A percentile compares a stretch with the other conserved stretches of the same genome.
Evolutionary conservation across 106 monocot genomes (phyloP).

Genomic region (Cymbidium sinense): DNA sequence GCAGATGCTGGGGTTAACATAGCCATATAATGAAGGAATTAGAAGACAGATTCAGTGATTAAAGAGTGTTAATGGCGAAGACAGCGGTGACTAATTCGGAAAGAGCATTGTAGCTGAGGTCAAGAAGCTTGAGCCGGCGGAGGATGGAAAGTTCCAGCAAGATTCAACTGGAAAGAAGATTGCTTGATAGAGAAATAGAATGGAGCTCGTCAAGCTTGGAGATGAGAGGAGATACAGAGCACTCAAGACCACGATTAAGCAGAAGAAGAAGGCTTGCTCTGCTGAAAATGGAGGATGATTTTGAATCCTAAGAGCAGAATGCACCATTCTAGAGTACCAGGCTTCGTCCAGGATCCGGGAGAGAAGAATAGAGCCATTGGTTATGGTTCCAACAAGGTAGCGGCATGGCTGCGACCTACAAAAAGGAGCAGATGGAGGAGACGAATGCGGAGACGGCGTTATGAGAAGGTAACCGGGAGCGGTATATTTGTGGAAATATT

Average conservation of each 20-base stretch:
- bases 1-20: conserved; percentile 33
- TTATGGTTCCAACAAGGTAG: conserved; percentile 37
- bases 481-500: too few relatives aligned
- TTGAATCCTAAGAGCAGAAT: conserved; percentile 18
- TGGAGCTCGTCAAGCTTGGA: conserved; percentile 14
- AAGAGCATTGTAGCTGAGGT: conserved; percentile 53
- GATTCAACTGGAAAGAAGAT: conserved; percentile 14
- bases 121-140: conserved; percentile 23
- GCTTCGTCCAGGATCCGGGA: conserved; percentile 7
- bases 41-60: conserved; percentile 36
- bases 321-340: conserved; percentile 61
- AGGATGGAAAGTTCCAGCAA: conserved; percentile 23
- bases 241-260: conserved; percentile 24
- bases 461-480: too few relatives aligned
- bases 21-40: conserved; percentile 44
- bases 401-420: conserved; percentile 29
- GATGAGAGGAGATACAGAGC: conserved; percentile 24
- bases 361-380: conserved; percentile 20
- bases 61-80: conserved; percentile 14
- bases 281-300: not conserved
- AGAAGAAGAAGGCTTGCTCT: conserved; percentile 36
- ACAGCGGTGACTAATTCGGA: conserved; percentile 23
- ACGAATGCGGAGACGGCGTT: too few relatives aligned
- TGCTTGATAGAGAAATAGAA: conserved; percentile 25
- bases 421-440: too few relatives aligned